phyloP scores from a whole-genome alignment of 129 eudicot species.

The Tagetes patula region DNA sequence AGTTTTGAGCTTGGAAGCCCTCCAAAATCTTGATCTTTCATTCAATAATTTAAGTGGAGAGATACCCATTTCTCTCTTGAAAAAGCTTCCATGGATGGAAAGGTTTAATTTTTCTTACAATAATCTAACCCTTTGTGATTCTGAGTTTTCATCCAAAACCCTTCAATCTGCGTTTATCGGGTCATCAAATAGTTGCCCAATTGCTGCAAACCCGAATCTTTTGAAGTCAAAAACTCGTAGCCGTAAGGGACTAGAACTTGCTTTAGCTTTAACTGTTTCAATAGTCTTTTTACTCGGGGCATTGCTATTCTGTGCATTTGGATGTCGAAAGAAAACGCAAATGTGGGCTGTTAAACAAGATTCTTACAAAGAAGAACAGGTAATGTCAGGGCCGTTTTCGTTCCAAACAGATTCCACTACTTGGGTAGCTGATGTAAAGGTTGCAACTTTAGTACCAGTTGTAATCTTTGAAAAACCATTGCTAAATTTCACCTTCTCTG shows the following conservation, averaged over 20 bases:
- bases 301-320: slow-evolving; percentile 61
- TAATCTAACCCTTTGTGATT: slow-evolving; percentile 68
- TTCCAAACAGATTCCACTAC: slow-evolving; percentile 93
- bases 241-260: slow-evolving; percentile 65
- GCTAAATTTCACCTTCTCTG: slow-evolving; percentile 77
- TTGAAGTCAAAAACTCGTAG: slow-evolving; percentile 44
- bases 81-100: slow-evolving; percentile 62
- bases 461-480: slow-evolving; percentile 86
- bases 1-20: slow-evolving; percentile 40
- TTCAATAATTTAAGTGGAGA: slow-evolving; percentile 68
- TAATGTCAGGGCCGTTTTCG: slow-evolving; percentile 79
- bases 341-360: slow-evolving; percentile 71
- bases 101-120: slow-evolving; percentile 84
- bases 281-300: slow-evolving; percentile 58
- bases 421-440: slow-evolving; percentile 91
- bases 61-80: slow-evolving; percentile 53
- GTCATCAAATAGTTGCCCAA: slow-evolving; percentile 65
- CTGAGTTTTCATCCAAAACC: slow-evolving; percentile 49
- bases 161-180: slow-evolving; percentile 64
- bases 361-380: slow-evolving; percentile 67
- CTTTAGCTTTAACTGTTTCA: slow-evolving; percentile 57
- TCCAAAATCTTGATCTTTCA: slow-evolving; percentile 62
- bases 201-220: slow-evolving; percentile 68
- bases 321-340: slow-evolving; percentile 64
- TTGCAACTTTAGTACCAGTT: slow-evolving; percentile 66